phyloP scores from a whole-genome alignment of 306 rosid genomes.

The Luffa acutangula region DNA sequence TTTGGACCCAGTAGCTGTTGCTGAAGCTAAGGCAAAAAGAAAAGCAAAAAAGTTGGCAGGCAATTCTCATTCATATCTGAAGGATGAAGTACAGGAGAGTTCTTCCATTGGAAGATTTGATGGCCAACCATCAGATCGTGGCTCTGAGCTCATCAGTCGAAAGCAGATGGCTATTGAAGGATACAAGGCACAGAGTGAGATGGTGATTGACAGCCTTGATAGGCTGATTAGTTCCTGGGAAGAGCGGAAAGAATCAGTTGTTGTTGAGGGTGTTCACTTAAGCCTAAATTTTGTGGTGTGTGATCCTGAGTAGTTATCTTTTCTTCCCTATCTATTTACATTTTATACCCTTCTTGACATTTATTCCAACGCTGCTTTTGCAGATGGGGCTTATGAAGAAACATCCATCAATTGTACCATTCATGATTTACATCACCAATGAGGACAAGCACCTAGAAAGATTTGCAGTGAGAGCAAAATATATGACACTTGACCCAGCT shows the following conservation, averaged over 20 bases:
- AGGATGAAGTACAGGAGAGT: slow-evolving; percentile 37
- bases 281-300: slow-evolving; percentile 94
- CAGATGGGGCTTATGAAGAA: slow-evolving; percentile 99
- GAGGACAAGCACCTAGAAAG: slow-evolving; percentile 96
- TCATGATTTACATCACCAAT: slow-evolving; percentile 85
- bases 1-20: slow-evolving; percentile 87
- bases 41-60: slow-evolving; percentile 66
- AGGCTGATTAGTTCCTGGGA: slow-evolving; percentile 96
- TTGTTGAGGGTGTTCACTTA: slow-evolving; percentile 97
- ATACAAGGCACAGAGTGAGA: slow-evolving; percentile 96
- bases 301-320: background rate
- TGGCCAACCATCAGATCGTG: slow-evolving; percentile 22
- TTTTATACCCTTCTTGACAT: background rate
- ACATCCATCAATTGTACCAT: slow-evolving; percentile 91
- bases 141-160: slow-evolving; percentile 47
- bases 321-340: background rate
- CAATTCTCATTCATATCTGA: slow-evolving; percentile 32
- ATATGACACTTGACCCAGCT: slow-evolving; percentile 96
- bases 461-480: slow-evolving; percentile 99
- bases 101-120: slow-evolving; percentile 21
- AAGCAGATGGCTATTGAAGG: slow-evolving; percentile 98
- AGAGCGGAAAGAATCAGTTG: slow-evolving; percentile 85
- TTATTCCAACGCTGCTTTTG: slow-evolving; percentile 2
- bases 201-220: slow-evolving; percentile 99
- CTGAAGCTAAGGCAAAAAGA: slow-evolving; percentile 71